Evolutionary conservation across 345 rosid genomes (phyloP).

Genomic region (Camelina hispida): DNA sequence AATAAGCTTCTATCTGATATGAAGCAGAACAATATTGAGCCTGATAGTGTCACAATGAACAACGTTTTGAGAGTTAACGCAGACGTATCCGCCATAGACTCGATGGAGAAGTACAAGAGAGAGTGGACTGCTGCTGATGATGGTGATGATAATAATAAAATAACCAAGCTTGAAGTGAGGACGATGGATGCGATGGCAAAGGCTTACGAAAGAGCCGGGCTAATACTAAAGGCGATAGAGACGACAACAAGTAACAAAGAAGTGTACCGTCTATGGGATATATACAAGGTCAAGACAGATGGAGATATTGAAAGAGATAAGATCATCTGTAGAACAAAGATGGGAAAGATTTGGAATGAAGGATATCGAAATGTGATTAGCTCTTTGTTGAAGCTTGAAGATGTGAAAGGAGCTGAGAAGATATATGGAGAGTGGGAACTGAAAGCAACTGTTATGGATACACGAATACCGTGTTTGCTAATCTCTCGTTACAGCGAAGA

Average conservation of each 20-base stretch:
- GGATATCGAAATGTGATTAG: slow-evolving; percentile 6
- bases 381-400: slow-evolving; percentile 15
- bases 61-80: slow-evolving; percentile 23
- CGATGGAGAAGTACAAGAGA: slow-evolving; percentile 17
- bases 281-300: not conserved
- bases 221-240: slow-evolving; percentile 18
- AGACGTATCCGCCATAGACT: not conserved
- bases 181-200: slow-evolving; percentile 8
- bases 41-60: not conserved
- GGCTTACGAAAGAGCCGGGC: slow-evolving; percentile 16
- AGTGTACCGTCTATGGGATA: slow-evolving; percentile 19
- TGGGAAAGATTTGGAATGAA: not conserved
- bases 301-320: not conserved
- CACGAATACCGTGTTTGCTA: slow-evolving; percentile 12
- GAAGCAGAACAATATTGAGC: slow-evolving; percentile 1
- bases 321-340: not conserved
- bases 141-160: not conserved
- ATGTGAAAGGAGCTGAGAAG: slow-evolving; percentile 21
- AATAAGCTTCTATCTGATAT: not conserved
- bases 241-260: not conserved
- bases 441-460: not conserved
- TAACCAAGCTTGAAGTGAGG: slow-evolving; percentile 15
- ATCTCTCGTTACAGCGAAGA: slow-evolving; percentile 14
- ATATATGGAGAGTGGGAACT: slow-evolving; percentile 1
- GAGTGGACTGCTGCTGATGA: not conserved